Conservation (phyloP, 192 early-diverging fungal species). For the Backusella luteola region DNA sequence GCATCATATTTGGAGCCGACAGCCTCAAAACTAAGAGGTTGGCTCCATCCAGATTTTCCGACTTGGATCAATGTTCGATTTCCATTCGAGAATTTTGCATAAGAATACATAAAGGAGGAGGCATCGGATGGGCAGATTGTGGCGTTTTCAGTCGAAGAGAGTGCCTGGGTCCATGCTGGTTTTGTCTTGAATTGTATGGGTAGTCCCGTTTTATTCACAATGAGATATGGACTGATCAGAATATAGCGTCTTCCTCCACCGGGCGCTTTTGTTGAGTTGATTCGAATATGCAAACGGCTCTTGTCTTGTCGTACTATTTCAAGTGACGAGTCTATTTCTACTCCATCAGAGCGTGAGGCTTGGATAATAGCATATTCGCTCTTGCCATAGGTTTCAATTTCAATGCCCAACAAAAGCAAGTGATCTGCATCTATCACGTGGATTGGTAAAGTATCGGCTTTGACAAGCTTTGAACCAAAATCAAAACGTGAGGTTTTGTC, state of each 20-base stretch:
- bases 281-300: not conserved
- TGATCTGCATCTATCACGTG: constrained; percentile 6
- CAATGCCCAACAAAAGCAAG: not conserved
- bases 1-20: constrained; percentile 85
- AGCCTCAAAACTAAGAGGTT: constrained; percentile 92
- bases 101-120: constrained; percentile 90
- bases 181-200: constrained; percentile 59
- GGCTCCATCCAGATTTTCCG: constrained; percentile 78
- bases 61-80: constrained; percentile 82
- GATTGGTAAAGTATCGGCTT: constrained; percentile 4
- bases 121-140: constrained; percentile 27
- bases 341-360: constrained; percentile 35
- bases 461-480: not conserved
- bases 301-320: not conserved
- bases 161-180: constrained; percentile 73
- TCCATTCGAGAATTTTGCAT: constrained; percentile 79
- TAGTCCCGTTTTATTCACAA: constrained; percentile 76
- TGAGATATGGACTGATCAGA: constrained; percentile 75
- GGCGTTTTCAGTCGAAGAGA: constrained; percentile 67
- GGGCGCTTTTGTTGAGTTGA: not conserved
- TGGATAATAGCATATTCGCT: constrained; percentile 2
- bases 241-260: constrained; percentile 57
- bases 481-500: constrained; percentile 45
- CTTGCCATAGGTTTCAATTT: constrained; percentile 2
- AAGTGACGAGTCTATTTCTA: constrained; percentile 57